Base-by-base conservation (phyloP, 495 filamentous ascomycete species). In the Neurospora intermedia region DNA sequence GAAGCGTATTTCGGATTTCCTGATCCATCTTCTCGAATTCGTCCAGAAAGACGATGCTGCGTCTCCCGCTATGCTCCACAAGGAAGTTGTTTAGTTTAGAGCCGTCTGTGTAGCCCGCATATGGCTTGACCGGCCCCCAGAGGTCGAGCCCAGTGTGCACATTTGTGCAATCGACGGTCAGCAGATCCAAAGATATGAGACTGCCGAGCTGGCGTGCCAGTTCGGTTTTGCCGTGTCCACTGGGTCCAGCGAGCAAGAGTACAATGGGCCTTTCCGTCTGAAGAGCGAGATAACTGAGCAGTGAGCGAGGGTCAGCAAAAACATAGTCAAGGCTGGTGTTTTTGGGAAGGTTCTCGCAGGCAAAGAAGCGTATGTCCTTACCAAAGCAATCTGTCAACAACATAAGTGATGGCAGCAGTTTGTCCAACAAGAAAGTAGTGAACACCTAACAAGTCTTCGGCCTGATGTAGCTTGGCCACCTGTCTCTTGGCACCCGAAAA, bases 21-120 rank as follows among this genome's bases (percentile, higher is more conserved):
- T 78, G 23, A 9, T 76, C 82, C 18, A 87, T 88, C 77, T 89
- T 89, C 40, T 89, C 87, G 45, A 90, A 88, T 66, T 89, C 87
- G 69, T 89, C 88, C 10, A 90, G 73, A 73, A 88, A 88, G 2
- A 89, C 84, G 9, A 90, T 82, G 39, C 79, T 80, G 31, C 80
- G 75, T 69, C 81, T 40, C 18, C 82, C 84, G 18, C 74, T 76
- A 43, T 86, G 78, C n/a, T 69, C 71, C 1, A 81, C 83, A 1
- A 89, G 79, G 75, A 87, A 88, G 75, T 89, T 89, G 69, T 42
- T 42, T 13, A 42, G 41, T 13, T 42, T 42, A 13, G 41, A 42
- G 11, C 41, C 41, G 41, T 42, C 41, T 15, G 13, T 15, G 13
- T 42, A 42, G 41, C 41, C 41, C 4, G 2, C 41, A 42, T 80